These are phyloP conservation scores for Aspergillus cejpii DNA, from an alignment of 2,329 filamentous ascomycete genomes.

Conservation along the genomic window DNA sequence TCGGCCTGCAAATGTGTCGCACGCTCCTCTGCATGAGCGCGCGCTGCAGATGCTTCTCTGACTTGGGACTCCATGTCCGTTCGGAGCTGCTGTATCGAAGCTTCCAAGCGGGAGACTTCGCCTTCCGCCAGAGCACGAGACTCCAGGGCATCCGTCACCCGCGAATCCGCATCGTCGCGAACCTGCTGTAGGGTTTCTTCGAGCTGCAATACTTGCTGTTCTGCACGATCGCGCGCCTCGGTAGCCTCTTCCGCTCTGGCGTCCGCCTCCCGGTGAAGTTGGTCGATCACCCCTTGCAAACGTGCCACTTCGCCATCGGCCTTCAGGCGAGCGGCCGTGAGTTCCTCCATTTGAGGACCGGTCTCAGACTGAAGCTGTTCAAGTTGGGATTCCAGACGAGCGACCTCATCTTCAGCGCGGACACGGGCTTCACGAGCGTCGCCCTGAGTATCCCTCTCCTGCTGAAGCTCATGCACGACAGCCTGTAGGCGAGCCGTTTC, in stretches of 20 bases:
- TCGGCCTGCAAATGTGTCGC: slow-evolving; percentile 41
- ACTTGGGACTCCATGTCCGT: slow-evolving; percentile 25
- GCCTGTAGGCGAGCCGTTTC: slow-evolving; percentile 31
- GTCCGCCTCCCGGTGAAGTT: slow-evolving; percentile 26
- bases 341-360: slow-evolving; percentile 14
- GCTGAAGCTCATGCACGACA: slow-evolving; percentile 45
- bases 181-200: slow-evolving; percentile 23
- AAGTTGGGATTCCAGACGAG: slow-evolving; percentile 12
- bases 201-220: slow-evolving; percentile 24
- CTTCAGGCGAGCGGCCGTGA: slow-evolving; percentile 14
- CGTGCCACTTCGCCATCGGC: slow-evolving; percentile 23
- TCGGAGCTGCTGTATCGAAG: slow-evolving; percentile 28
- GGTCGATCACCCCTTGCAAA: slow-evolving; percentile 27
- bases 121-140: slow-evolving; percentile 15
- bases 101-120: slow-evolving; percentile 18
- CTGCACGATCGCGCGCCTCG: slow-evolving; percentile 25
- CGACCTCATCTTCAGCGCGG: slow-evolving; percentile 13
- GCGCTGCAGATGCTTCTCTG: slow-evolving; percentile 19
- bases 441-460: slow-evolving; percentile 20
- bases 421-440: slow-evolving; percentile 13
- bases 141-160: slow-evolving; percentile 19
- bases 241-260: slow-evolving; percentile 14
- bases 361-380: slow-evolving; percentile 13
- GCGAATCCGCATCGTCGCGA: slow-evolving; percentile 18
- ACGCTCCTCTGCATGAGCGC: slow-evolving; percentile 29